phyloP scores from a whole-genome alignment of 2,329 filamentous ascomycete genomes.

The Sporothrix sp. region DNA sequence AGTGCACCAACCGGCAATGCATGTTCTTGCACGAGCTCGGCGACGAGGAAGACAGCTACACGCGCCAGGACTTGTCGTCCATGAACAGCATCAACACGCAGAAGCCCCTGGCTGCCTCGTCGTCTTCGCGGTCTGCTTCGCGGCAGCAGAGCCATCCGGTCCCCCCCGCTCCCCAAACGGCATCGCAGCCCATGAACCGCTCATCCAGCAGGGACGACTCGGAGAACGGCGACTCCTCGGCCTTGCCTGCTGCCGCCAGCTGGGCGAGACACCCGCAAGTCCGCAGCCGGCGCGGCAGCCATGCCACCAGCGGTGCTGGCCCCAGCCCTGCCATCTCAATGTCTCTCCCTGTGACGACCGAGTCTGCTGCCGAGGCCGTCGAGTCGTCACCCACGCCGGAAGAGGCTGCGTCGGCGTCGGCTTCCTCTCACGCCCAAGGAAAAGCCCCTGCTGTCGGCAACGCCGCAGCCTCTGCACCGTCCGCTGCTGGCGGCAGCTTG shows the following conservation, averaged over 20 bases:
- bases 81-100: conserved; percentile 85
- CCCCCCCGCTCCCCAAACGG: conserved; percentile 19
- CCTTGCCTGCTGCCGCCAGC: conserved; percentile 84
- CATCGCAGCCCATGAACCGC: conserved; percentile 56
- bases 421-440: conserved; percentile 2
- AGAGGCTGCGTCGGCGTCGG: conserved; percentile 19
- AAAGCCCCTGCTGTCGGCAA: conserved; percentile 8
- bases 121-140: conserved; percentile 44
- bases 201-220: conserved; percentile 71
- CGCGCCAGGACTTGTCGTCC: conserved; percentile 84
- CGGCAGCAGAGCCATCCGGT: conserved; percentile 39
- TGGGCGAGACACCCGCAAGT: conserved; percentile 70
- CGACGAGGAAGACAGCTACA: conserved; percentile 97
- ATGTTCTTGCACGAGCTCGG: conserved; percentile 98
- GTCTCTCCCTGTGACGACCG: conserved; percentile 44
- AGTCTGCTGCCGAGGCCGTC: conserved; percentile 37
- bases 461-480: not conserved
- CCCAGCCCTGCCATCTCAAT: conserved; percentile 70
- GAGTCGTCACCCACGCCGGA: conserved; percentile 26
- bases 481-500: not conserved
- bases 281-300: conserved; percentile 62
- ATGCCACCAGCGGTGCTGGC: conserved; percentile 70
- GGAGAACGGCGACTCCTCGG: conserved; percentile 69
- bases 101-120: conserved; percentile 48
- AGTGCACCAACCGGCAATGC: conserved; percentile 89